These are phyloP conservation scores for Tieghemostelium lacteum DNA, from an alignment of 78 protist genomes.

Conservation along the genomic window DNA sequence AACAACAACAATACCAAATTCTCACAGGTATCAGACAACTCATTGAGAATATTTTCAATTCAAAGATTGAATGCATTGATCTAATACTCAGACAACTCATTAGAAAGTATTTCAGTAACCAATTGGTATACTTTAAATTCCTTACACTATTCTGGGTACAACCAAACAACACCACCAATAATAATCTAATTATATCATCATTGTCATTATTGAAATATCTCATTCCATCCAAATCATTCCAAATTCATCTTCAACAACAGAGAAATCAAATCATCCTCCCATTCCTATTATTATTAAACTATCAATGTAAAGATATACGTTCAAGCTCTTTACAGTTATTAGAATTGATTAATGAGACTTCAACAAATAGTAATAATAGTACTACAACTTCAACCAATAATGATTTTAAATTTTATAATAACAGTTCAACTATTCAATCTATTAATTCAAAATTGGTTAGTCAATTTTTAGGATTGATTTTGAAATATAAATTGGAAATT, in stretches of 20 bases:
- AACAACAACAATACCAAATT: neutral
- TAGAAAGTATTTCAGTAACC: conserved; percentile 12
- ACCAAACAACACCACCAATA: neutral
- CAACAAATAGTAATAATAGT: no score
- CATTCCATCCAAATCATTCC: conserved; percentile 10
- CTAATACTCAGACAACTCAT: neutral
- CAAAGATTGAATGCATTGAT: conserved; percentile 12
- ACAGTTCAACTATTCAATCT: no score
- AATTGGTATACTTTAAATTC: conserved; percentile 20
- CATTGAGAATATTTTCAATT: no score
- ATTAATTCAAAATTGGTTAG: no score
- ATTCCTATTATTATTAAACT: conserved; percentile 3
- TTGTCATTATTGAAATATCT: neutral
- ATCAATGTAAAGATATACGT: no score
- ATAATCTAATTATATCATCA: neutral
- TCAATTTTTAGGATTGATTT: no score
- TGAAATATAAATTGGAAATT: no score
- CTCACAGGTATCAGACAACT: no score
- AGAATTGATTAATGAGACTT: no score
- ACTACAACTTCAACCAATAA: no score
- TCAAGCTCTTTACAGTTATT: no score
- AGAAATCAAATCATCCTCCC: neutral
- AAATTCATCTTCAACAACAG: neutral
- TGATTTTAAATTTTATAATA: no score
- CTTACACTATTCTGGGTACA: conserved; percentile 17